Evolutionary conservation across 2,329 filamentous ascomycete genomes (phyloP).

Genomic region (Pyricularia sp.): DNA sequence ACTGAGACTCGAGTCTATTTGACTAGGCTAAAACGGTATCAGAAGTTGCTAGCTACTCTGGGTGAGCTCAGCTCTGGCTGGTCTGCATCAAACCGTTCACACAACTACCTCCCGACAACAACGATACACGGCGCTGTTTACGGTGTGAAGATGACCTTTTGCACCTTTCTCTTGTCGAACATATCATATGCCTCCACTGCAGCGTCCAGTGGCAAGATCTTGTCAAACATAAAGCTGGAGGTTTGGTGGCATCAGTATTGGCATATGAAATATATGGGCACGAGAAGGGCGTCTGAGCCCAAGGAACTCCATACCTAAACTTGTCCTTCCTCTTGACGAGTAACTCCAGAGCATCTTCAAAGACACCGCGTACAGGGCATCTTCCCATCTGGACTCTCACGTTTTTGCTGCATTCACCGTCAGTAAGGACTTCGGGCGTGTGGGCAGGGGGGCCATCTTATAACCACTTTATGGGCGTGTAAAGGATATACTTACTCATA

Average conservation of each 20-base stretch:
- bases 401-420: conserved; percentile 43
- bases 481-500: conserved; percentile 30
- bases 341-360: conserved; percentile 49
- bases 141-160: conserved; percentile 58
- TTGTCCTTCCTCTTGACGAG: conserved; percentile 54
- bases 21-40: background rate
- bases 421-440: background rate
- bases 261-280: background rate
- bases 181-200: conserved; percentile 57
- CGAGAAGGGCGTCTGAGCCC: background rate
- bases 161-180: conserved; percentile 59
- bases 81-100: background rate
- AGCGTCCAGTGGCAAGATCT: conserved; percentile 55
- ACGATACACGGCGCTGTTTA: conserved; percentile 11
- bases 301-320: conserved; percentile 41
- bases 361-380: conserved; percentile 61
- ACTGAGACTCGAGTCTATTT: conserved; percentile 33
- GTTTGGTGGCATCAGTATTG: background rate
- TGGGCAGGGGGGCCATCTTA: background rate
- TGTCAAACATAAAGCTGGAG: conserved; percentile 60
- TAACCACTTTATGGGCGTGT: too few species aligned
- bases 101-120: background rate
- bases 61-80: background rate
- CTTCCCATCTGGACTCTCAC: conserved; percentile 62
- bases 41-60: background rate